These are phyloP conservation scores for Trichoderma reesei DNA, from an alignment of 495 filamentous ascomycete species.

Conservation along the genomic window DNA sequence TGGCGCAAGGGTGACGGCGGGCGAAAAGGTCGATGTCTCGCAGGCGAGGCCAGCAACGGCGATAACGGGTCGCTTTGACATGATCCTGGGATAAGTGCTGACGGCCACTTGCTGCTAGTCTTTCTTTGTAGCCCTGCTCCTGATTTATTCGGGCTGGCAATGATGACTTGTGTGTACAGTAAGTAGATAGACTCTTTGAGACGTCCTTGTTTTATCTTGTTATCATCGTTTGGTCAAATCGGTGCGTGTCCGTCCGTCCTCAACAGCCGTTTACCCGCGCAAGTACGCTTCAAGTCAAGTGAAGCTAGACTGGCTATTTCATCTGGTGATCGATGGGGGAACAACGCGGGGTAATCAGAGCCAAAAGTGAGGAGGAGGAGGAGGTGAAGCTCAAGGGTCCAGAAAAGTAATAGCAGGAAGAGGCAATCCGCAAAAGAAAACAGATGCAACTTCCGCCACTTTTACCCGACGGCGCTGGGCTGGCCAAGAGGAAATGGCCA, in stretches of 20 bases:
- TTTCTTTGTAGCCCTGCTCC: neutral
- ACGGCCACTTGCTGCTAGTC: neutral
- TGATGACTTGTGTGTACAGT: too few relatives aligned
- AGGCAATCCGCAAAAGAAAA: neutral
- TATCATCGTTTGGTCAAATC: neutral
- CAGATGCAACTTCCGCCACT: neutral
- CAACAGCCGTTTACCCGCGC: neutral
- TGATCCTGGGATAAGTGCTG: conserved; percentile 8
- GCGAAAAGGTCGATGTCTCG: conserved; percentile 47
- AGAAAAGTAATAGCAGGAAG: neutral
- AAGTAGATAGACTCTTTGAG: too few relatives aligned
- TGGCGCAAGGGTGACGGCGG: conserved; percentile 38
- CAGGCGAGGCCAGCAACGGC: conserved; percentile 47
- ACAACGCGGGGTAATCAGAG: neutral
- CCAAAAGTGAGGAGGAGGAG: neutral
- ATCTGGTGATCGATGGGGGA: conserved; percentile 2
- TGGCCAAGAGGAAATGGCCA: neutral
- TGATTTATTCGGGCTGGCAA: neutral
- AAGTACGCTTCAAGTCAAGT: neutral
- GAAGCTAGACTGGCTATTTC: neutral
- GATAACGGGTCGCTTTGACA: conserved; percentile 34
- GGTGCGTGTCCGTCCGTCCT: neutral
- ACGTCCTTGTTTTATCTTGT: too few relatives aligned
- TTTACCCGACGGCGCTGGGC: neutral
- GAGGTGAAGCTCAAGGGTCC: neutral